Evolutionary conservation across 805 yeast species (phyloP).

Genomic region (Hanseniaspora meyeri): DNA sequence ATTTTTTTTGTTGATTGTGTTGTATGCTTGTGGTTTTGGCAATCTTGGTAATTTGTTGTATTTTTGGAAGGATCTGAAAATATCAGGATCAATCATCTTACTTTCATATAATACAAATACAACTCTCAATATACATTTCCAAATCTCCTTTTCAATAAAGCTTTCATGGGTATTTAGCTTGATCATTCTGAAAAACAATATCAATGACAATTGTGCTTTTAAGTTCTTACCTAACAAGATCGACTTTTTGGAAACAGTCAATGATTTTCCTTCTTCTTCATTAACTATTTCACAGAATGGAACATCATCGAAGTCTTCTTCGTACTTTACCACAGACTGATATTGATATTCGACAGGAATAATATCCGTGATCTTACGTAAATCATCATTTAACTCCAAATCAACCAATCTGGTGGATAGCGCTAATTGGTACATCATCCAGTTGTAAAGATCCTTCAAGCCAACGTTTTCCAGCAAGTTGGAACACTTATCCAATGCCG

Average conservation of each 20-base stretch:
- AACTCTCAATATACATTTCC: constrained; percentile 51
- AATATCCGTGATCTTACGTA: constrained; percentile 3
- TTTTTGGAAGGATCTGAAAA: constrained; percentile 53
- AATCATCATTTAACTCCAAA: constrained; percentile 3
- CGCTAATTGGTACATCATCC: constrained; percentile 52
- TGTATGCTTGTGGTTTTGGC: constrained; percentile 53
- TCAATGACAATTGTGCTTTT: constrained; percentile 81
- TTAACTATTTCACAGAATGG: constrained; percentile 34
- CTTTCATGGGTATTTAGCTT: constrained; percentile 43
- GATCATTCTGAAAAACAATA: constrained; percentile 69
- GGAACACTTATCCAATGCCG: constrained; percentile 78
- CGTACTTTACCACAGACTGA: constrained; percentile 17
- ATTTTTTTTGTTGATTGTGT: constrained; percentile 40
- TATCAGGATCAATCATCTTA: constrained; percentile 54
- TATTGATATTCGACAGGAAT: constrained; percentile 14
- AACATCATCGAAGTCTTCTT: constrained; percentile 24
- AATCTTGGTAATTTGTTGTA: constrained; percentile 41
- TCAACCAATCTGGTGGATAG: constrained; percentile 56
- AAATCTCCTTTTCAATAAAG: constrained; percentile 30
- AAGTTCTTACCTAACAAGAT: constrained; percentile 80
- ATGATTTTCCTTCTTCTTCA: constrained; percentile 44
- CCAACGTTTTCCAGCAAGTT: constrained; percentile 57
- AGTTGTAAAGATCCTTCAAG: constrained; percentile 46
- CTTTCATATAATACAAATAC: constrained; percentile 57
- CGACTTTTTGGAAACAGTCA: constrained; percentile 57